Evolutionary conservation across 352 stramenopile species (phyloP).

Genomic region (Pythium diclinum): DNA sequence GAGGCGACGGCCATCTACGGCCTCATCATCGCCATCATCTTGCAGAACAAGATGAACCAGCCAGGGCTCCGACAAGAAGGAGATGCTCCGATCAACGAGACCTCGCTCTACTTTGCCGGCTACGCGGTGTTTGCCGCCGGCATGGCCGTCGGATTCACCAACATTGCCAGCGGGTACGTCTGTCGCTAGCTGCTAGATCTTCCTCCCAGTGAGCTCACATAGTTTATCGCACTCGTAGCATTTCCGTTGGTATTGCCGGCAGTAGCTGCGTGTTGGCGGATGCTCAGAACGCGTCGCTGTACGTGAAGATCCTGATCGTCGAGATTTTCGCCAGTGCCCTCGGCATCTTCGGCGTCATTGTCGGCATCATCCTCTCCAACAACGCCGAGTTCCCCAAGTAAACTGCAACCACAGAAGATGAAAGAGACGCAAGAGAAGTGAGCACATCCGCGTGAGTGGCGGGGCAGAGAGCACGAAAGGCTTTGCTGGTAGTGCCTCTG

Average conservation of each 20-base stretch:
- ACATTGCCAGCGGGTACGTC: conserved; percentile 92
- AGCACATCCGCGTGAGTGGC: neutral
- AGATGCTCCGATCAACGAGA: conserved; percentile 74
- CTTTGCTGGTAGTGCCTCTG: neutral
- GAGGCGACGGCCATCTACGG: conserved; percentile 99
- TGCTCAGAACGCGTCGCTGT: conserved; percentile 96
- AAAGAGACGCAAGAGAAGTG: neutral
- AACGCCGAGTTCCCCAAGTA: conserved; percentile 93
- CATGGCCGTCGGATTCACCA: conserved; percentile 97
- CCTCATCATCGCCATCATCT: conserved; percentile 99
- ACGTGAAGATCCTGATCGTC: conserved; percentile 99
- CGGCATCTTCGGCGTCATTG: conserved; percentile 98
- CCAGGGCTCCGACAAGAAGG: conserved; percentile 51
- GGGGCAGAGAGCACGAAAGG: neutral
- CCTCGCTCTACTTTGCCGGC: conserved; percentile 93
- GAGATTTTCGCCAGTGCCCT: conserved; percentile 99
- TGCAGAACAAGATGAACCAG: conserved; percentile 95
- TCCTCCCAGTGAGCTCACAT: neutral
- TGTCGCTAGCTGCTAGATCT: neutral
- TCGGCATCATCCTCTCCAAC: conserved; percentile 99
- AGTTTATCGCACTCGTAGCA: conserved; percentile 35
- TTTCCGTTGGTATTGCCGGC: conserved; percentile 97
- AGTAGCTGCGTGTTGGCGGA: conserved; percentile 97
- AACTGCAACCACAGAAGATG: neutral
- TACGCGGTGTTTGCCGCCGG: conserved; percentile 98